Conservation (phyloP, 495 filamentous ascomycete genomes). For the Lasiosphaeria hispida region DNA sequence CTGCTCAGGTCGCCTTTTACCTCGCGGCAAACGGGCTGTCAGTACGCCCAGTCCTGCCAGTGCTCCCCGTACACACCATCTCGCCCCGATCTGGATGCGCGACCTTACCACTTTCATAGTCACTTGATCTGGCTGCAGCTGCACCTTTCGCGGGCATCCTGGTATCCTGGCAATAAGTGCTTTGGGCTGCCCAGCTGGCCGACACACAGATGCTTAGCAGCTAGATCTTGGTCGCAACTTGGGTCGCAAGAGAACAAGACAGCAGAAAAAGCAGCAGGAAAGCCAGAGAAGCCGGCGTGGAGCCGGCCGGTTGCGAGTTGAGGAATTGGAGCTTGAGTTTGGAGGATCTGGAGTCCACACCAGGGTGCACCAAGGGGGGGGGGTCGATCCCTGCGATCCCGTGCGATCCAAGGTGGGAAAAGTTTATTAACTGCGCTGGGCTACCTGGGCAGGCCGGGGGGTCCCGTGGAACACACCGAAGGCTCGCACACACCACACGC, state of each 20-base stretch:
- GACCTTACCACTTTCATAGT: constrained; percentile 28
- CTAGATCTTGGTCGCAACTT: too few species aligned
- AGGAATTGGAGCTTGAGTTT: too few species aligned
- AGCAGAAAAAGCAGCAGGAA: too few species aligned
- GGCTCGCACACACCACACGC: background rate
- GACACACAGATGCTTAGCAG: background rate
- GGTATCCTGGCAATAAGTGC: constrained; percentile 3
- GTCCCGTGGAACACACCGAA: constrained; percentile 13
- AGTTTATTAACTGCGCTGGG: constrained; percentile 8
- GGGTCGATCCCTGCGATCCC: background rate
- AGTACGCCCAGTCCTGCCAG: background rate
- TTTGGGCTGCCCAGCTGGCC: constrained; percentile 3
- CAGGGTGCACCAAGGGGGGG: too few species aligned
- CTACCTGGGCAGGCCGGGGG: constrained; percentile 6
- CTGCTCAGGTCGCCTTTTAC: background rate
- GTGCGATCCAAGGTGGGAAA: constrained; percentile 12
- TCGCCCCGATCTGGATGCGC: constrained; percentile 20
- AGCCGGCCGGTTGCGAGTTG: too few species aligned
- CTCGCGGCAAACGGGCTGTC: background rate
- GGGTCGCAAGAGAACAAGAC: too few species aligned
- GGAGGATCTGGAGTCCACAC: too few species aligned
- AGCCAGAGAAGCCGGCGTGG: too few species aligned
- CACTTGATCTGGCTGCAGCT: constrained; percentile 36
- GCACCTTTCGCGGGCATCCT: constrained; percentile 28
- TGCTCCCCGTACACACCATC: constrained; percentile 20